Evolutionary conservation across 2,329 filamentous ascomycete genomes (phyloP), one percentile per base, ranked within the genome.

Genomic region (Xylaria polymorpha): DNA sequence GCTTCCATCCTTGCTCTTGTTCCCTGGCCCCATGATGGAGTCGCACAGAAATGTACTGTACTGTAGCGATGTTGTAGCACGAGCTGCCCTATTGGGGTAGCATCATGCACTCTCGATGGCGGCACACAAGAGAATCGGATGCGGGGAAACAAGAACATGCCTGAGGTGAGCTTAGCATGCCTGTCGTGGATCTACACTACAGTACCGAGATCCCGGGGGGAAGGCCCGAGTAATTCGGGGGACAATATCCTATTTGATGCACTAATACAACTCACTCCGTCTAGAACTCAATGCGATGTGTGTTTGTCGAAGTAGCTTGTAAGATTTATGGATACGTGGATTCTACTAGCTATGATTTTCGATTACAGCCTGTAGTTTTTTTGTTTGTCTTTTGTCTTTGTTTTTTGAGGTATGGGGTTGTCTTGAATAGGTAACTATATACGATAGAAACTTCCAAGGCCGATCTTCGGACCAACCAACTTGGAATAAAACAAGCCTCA

Each of bases 61-160:
- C 43, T 25, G n/a, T n/a, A n/a, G n/a, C n/a, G 20, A 64, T 64
- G 22, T 6, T 41, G 58, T 61, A 25, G 55, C 56, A 62, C 63
- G 29, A 64, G 50, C 60, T 70, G 55, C 64, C 68, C 22, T 46
- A 58, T 70, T 58, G 57, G 65, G 68, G 51, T 70, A 70, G 61
- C 37, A 62, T 67, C 39, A 56, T 65, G 58, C 58, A 55, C 55
- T 39, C 55, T 51, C 48, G 20, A 22, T 20, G 25, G 15, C 39
- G 18, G 48, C 48, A 62, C n/a, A 12, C 5, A 35, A 15, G 29
- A 15, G 44, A 9, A 43, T 44, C 53, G 35, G 25, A 58, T 63
- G 59, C 53, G 58, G 64, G 64, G 65, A 44, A 46, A 39, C 15
- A 29, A 29, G n/a, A 29, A 10, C 14, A n/a, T 18, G 4, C 12